phyloP scores from a whole-genome alignment of 306 rosid species.

The Prinsepia uniflora region DNA sequence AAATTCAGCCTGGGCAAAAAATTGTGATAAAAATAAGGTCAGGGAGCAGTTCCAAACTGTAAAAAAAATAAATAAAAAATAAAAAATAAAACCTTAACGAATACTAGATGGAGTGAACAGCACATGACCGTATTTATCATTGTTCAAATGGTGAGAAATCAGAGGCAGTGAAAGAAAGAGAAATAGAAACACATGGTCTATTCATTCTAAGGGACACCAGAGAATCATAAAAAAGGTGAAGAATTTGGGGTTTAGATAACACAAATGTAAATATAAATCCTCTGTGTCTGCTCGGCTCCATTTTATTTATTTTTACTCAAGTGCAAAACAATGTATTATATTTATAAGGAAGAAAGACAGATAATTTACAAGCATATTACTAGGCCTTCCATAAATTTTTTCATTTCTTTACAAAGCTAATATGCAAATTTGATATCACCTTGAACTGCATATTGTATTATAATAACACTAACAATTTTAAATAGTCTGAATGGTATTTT shows the following conservation, averaged over 20 bases:
- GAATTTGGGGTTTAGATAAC: not conserved
- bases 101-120: not conserved
- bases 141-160: not conserved
- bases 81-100: not conserved
- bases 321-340: not conserved
- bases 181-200: not conserved
- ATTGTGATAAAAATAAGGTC: not conserved
- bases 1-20: constrained; percentile 72
- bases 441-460: not conserved
- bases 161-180: not conserved
- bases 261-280: not conserved
- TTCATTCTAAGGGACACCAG: not conserved
- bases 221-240: not conserved
- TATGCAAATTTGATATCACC: not conserved
- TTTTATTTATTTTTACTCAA: not conserved
- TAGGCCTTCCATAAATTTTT: not conserved
- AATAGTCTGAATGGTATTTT: not conserved
- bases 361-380: not conserved
- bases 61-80: not conserved
- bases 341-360: not conserved
- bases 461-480: not conserved
- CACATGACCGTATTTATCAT: not conserved
- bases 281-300: too few relatives aligned
- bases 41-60: not conserved
- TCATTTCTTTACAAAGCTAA: not conserved